Conservation (phyloP, 2,329 filamentous ascomycete species). For the Lizonia empirigonia region DNA sequence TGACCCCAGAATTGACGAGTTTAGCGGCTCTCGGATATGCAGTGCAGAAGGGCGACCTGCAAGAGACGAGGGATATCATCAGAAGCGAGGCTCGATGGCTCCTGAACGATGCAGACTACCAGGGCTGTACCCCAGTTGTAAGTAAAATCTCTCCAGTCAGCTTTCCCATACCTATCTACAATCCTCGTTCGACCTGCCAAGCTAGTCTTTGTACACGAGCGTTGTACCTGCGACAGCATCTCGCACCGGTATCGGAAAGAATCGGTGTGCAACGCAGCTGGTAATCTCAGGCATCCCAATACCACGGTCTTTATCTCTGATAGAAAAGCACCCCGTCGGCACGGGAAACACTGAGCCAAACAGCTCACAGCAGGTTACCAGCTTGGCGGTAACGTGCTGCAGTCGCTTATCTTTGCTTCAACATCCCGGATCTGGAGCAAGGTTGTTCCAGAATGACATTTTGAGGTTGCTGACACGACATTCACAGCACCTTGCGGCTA, state of each 20-base stretch:
- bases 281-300: slow-evolving; percentile 31
- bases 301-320: slow-evolving; percentile 34
- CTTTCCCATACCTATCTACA: slow-evolving; percentile 30
- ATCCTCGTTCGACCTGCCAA: slow-evolving; percentile 22
- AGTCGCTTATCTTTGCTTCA: slow-evolving; percentile 39
- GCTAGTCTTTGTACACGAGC: slow-evolving; percentile 8
- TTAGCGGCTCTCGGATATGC: slow-evolving; percentile 81
- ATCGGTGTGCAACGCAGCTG: slow-evolving; percentile 13
- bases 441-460: slow-evolving; percentile 31
- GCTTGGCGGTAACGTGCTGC: slow-evolving; percentile 30
- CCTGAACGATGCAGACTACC: slow-evolving; percentile 78
- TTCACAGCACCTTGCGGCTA: slow-evolving; percentile 62
- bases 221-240: slow-evolving; percentile 11
- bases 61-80: slow-evolving; percentile 69
- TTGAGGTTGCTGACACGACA: slow-evolving; percentile 12
- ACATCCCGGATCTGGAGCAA: slow-evolving; percentile 32
- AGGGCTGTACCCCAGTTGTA: slow-evolving; percentile 71
- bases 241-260: slow-evolving; percentile 36
- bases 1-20: slow-evolving; percentile 65
- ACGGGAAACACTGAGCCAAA: slow-evolving; percentile 29
- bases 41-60: slow-evolving; percentile 72
- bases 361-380: slow-evolving; percentile 23
- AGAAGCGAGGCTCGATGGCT: slow-evolving; percentile 69
- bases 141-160: slow-evolving; percentile 39
- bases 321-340: slow-evolving; percentile 39